phyloP scores from a whole-genome alignment of 2,329 filamentous ascomycete genomes.

The Talaromyces albobiverticillius region DNA sequence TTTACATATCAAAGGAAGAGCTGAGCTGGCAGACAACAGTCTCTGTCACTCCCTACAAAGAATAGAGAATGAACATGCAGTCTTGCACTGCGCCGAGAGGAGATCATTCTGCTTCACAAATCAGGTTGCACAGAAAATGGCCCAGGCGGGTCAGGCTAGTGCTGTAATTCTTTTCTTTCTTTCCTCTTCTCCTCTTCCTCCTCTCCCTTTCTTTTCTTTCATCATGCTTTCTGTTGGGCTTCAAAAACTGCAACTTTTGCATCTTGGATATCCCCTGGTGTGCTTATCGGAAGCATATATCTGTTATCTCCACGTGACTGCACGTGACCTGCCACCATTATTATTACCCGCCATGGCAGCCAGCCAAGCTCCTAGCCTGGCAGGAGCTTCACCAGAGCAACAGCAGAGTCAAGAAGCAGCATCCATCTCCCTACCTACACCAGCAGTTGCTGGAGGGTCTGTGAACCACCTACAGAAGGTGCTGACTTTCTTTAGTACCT shows the following conservation, averaged over 20 bases:
- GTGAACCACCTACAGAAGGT: too few relatives aligned
- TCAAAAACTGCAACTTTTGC: not conserved
- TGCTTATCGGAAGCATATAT: not conserved
- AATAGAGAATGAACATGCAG: not conserved
- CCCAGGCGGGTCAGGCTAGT: not conserved
- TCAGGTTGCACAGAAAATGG: not conserved
- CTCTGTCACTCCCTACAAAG: too few relatives aligned
- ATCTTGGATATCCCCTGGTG: not conserved
- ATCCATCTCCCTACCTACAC: not conserved
- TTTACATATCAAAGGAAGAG: too few relatives aligned
- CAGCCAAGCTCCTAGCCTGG: not conserved
- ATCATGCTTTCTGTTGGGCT: not conserved
- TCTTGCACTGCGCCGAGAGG: not conserved
- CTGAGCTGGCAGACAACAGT: too few relatives aligned
- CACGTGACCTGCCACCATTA: not conserved
- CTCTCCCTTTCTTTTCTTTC: not conserved
- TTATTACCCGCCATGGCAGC: conserved; percentile 1
- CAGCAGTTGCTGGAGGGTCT: not conserved
- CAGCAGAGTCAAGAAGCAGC: not conserved
- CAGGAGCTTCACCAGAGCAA: not conserved
- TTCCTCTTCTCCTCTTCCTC: not conserved
- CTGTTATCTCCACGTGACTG: conserved; percentile 4
- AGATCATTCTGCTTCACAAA: not conserved
- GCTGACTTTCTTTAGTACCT: not conserved
- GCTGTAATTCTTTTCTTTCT: not conserved